Evolutionary conservation across 345 rosid species (phyloP), one percentile per base, ranked within the genome.

Genomic region (Salix caprea): DNA sequence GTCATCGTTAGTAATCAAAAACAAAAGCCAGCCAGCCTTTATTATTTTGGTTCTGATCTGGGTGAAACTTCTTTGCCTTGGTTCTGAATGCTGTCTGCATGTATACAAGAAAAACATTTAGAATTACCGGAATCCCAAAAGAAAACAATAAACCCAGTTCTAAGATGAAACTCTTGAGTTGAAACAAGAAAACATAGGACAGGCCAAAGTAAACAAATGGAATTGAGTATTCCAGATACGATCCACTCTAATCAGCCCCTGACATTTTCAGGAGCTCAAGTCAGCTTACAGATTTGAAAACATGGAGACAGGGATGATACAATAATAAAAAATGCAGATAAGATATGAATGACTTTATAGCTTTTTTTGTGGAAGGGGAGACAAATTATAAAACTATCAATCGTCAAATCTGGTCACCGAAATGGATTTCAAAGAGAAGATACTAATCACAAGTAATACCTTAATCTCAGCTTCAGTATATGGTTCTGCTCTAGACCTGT

Each of bases 381-480:
- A 40, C 44, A 10, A 40, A 40, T 40, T 40, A 40, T 40, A 40
- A 10, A 40, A 40, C 13, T 30, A 44, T 48, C 67, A 56, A 11
- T 19, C 14, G 5, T 19, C 74, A 56, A 56, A 54, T 54, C 5
- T 46, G 30, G 24, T 5, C 7, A 3, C 50, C 16, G 50, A 61
- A 71, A 72, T 54, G 26, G 48, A 28, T 30, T 1, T 36, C 4
- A 61, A 34, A 62, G 65, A 60, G 21, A 61, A 34, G 65, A 54
- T 26, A 18, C 7, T 15, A 6, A 64, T 58, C 16, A 72, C 16
- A 56, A 52, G 30, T 5, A 26, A 40, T 89, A 93, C 97, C 99
- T 96, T 96, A 81, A 96, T 90, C 87, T 96, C 99, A 71, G 90
- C 91, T 83, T 96, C 98, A 37, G 97, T 87, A 77, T 91, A 96